Conservation (phyloP, 2,329 filamentous ascomycete genomes). For the Periglandula ipomoeae region DNA sequence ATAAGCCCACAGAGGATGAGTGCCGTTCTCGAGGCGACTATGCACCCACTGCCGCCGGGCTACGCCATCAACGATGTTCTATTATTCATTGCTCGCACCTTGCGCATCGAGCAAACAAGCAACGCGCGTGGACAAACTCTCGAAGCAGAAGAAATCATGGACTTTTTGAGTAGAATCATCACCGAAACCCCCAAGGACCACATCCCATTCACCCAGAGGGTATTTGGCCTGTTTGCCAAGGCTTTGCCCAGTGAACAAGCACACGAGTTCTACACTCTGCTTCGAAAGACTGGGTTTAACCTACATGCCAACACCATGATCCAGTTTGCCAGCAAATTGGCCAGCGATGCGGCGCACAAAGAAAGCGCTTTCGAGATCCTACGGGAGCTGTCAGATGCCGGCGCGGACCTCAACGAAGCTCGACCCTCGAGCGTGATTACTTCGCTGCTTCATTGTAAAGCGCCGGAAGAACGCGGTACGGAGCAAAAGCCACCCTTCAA, state of each 20-base stretch:
- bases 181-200: constrained; percentile 19
- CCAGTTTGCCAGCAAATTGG: constrained; percentile 38
- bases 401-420: constrained; percentile 36
- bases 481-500: constrained; percentile 17
- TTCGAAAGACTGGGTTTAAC: constrained; percentile 19
- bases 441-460: constrained; percentile 39
- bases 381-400: constrained; percentile 23
- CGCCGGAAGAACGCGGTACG: constrained; percentile 8
- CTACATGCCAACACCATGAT: constrained; percentile 35
- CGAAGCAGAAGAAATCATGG: constrained; percentile 21
- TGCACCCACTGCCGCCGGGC: constrained; percentile 25
- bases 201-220: constrained; percentile 28
- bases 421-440: constrained; percentile 48
- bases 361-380: constrained; percentile 33
- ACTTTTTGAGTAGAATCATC: constrained; percentile 20
- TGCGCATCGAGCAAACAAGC: constrained; percentile 12
- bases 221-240: constrained; percentile 24
- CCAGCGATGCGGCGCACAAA: constrained; percentile 30
- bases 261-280: constrained; percentile 25
- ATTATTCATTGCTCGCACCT: constrained; percentile 18
- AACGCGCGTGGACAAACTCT: constrained; percentile 13
- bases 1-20: constrained; percentile 21
- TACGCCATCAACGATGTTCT: constrained; percentile 30
- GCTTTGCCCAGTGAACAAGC: constrained; percentile 21
- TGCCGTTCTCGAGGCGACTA: constrained; percentile 27